A percentile compares a stretch with the other conserved stretches of the same genome.
Conservation (phyloP, 495 filamentous ascomycete genomes). For the Tricharina praecox region DNA sequence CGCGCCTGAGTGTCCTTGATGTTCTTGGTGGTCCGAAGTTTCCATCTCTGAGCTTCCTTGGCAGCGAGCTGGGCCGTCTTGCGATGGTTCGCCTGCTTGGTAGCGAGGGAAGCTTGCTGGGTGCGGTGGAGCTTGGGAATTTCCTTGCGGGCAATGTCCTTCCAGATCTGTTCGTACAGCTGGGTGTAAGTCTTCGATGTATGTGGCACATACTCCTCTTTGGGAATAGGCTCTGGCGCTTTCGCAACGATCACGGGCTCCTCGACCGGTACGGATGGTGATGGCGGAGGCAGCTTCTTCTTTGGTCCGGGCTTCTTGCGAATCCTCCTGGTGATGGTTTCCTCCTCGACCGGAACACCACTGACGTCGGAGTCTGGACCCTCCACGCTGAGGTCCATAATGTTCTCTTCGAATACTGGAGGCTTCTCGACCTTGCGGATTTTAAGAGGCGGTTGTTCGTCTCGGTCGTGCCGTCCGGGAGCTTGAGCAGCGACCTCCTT, state of each 20-base stretch:
- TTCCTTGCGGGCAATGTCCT: conserved; percentile 82
- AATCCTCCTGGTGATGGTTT: conserved; percentile 57
- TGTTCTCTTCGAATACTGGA: conserved; percentile 51
- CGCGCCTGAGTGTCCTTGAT: conserved; percentile 93
- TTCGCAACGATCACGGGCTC: not conserved
- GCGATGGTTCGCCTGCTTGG: conserved; percentile 77
- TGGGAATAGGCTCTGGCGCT: conserved; percentile 34
- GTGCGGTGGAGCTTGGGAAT: conserved; percentile 79
- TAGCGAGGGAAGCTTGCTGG: conserved; percentile 63
- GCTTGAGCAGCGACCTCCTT: conserved; percentile 55
- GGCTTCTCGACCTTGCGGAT: not conserved
- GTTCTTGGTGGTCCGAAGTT: conserved; percentile 93
- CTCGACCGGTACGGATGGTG: too few species aligned
- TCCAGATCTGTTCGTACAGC: conserved; percentile 97
- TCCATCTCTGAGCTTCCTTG: conserved; percentile 95
- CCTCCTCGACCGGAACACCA: conserved; percentile 54
- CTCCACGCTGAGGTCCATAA: conserved; percentile 33
- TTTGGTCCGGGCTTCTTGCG: conserved; percentile 39
- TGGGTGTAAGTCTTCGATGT: conserved; percentile 87
- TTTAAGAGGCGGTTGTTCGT: not conserved
- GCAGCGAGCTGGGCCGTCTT: conserved; percentile 95
- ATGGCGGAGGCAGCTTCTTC: conserved; percentile 26
- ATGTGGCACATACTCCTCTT: conserved; percentile 41
- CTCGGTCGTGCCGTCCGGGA: conserved; percentile 37
- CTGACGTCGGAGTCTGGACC: conserved; percentile 70